Conservation (phyloP, 2,329 filamentous ascomycete genomes). For the Arthrobotrys conoides region DNA sequence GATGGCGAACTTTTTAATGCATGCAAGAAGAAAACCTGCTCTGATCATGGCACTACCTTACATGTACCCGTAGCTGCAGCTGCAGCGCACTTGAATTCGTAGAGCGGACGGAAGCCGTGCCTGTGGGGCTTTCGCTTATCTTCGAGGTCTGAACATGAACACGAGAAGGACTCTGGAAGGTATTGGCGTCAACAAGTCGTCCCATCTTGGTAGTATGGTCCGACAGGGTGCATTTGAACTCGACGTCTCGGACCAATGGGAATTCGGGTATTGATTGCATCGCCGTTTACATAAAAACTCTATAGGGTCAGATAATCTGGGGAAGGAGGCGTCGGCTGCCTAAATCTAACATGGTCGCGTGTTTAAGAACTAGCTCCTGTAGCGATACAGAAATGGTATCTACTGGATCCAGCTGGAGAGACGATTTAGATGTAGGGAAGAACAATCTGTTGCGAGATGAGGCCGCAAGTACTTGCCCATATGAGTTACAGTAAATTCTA, state of each 20-base stretch:
- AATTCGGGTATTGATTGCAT: conserved; percentile 28
- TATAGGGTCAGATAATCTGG: conserved; percentile 60
- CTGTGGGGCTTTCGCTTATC: conserved; percentile 60
- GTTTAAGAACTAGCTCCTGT: conserved; percentile 34
- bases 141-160: conserved; percentile 37
- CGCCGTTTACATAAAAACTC: conserved; percentile 53
- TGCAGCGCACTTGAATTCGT: conserved; percentile 1
- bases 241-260: conserved; percentile 36
- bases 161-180: conserved; percentile 15
- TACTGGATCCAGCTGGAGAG: background rate
- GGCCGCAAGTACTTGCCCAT: conserved; percentile 50
- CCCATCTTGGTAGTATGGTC: conserved; percentile 51
- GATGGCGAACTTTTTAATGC: background rate
- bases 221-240: conserved; percentile 34
- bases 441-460: conserved; percentile 30
- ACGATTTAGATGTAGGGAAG: conserved; percentile 5
- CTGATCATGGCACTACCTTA: conserved; percentile 40
- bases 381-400: background rate
- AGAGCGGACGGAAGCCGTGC: conserved; percentile 44
- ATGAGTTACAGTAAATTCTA: background rate
- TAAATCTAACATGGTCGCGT: conserved; percentile 56
- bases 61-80: too few relatives aligned
- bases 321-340: conserved; percentile 59
- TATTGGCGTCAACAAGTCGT: conserved; percentile 18
- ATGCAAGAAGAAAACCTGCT: conserved; percentile 37